phyloP scores from a whole-genome alignment of 129 eudicot species.

The Pittosporum tobira region DNA sequence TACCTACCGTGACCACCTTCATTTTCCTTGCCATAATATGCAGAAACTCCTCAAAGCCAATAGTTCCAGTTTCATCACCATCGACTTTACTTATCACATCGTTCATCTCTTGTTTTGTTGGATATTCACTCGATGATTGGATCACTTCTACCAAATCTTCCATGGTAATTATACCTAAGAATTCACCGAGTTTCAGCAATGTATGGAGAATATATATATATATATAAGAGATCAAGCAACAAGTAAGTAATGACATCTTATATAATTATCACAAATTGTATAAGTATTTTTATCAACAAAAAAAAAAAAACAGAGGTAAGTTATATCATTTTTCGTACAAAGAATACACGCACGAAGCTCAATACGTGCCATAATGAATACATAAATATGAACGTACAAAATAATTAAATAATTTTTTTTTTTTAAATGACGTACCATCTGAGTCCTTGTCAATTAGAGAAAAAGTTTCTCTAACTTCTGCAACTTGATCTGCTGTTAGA shows the following conservation, averaged over 20 bases:
- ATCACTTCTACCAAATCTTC: conserved; percentile 58
- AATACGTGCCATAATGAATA: no score
- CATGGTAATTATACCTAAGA: conserved; percentile 41
- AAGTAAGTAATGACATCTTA: neutral
- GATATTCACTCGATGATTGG: conserved; percentile 47
- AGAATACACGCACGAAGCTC: no score
- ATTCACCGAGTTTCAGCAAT: neutral
- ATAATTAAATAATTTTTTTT: neutral
- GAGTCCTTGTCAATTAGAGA: conserved; percentile 57
- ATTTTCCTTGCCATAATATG: conserved; percentile 45
- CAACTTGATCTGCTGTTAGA: conserved; percentile 46
- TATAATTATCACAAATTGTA: neutral
- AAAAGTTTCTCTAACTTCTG: conserved; percentile 60
- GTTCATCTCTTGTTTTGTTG: conserved; percentile 48
- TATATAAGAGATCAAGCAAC: no score
- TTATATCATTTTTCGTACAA: no score
- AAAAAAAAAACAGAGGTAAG: neutral
- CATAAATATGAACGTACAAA: neutral
- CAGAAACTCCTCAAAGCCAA: conserved; percentile 49
- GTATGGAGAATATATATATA: no score
- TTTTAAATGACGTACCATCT: conserved; percentile 30
- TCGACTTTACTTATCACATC: conserved; percentile 63
- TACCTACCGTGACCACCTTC: no score
- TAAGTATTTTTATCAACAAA: neutral
- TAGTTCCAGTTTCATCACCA: conserved; percentile 43